phyloP scores from a whole-genome alignment of 169 alveolate species.

The Pseudocohnilembus persalinus region DNA sequence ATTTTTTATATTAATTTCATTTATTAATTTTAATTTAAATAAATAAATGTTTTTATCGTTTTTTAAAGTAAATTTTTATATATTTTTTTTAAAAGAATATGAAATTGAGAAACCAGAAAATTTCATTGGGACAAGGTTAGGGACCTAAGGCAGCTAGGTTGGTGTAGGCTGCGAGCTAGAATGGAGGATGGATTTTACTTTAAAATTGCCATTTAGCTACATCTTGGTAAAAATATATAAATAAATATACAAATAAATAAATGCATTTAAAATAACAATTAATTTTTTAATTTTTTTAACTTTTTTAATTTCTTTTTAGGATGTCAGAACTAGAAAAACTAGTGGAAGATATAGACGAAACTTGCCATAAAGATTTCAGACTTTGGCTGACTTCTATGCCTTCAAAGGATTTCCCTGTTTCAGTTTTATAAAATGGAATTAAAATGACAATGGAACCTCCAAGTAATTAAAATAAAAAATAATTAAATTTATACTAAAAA shows the following conservation, averaged over 20 bases:
- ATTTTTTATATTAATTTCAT: too few relatives aligned
- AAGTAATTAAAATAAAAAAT: background rate
- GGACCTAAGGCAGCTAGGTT: slow-evolving; percentile 92
- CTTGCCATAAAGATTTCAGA: slow-evolving; percentile 87
- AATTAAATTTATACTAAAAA: background rate
- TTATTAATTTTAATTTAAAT: too few relatives aligned
- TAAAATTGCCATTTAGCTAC: slow-evolving; percentile 92
- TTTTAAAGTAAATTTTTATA: too few relatives aligned
- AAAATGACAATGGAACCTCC: slow-evolving; percentile 93
- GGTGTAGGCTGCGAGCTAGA: slow-evolving; percentile 85
- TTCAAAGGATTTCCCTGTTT: slow-evolving; percentile 89
- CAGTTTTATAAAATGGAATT: slow-evolving; percentile 90
- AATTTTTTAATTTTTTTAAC: too few relatives aligned
- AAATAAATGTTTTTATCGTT: too few relatives aligned
- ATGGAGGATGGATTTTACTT: slow-evolving; percentile 93
- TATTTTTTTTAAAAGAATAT: too few relatives aligned
- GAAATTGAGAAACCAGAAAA: slow-evolving; percentile 64
- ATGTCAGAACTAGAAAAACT: slow-evolving; percentile 86
- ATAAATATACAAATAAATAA: too few relatives aligned
- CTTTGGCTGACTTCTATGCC: slow-evolving; percentile 94
- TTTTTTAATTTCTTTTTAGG: slow-evolving; percentile 52
- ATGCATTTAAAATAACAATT: too few relatives aligned
- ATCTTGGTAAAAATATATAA: slow-evolving; percentile 45
- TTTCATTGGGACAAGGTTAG: slow-evolving; percentile 93
- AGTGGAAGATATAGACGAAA: slow-evolving; percentile 87